phyloP scores from a whole-genome alignment of 306 rosid species.

The Fragaria ananassa region DNA sequence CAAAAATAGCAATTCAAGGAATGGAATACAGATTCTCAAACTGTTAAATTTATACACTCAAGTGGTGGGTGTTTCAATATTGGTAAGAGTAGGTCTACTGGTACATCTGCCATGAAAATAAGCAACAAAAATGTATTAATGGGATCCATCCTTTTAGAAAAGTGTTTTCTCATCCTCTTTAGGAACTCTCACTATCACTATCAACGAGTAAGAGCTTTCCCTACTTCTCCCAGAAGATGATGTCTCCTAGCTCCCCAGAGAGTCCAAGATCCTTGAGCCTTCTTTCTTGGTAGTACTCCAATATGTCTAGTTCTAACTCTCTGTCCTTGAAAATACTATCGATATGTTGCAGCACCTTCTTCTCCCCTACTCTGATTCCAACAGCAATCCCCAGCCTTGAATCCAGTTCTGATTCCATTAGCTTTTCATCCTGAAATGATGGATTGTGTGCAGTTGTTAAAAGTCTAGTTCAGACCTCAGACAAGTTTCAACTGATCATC shows the following conservation, averaged over 20 bases:
- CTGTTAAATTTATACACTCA: neutral
- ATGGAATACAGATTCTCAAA: neutral
- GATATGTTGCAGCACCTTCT: constrained; percentile 70
- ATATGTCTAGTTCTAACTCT: constrained; percentile 55
- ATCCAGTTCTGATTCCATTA: constrained; percentile 54
- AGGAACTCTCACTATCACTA: neutral
- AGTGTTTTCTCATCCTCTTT: neutral
- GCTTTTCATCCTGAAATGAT: constrained; percentile 63
- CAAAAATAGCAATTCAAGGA: neutral
- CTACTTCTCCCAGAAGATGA: constrained; percentile 68
- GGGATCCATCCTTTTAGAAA: neutral
- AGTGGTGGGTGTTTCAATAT: neutral
- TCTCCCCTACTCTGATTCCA: constrained; percentile 86
- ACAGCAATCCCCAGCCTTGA: constrained; percentile 76
- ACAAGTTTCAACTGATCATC: neutral
- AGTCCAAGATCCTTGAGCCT: constrained; percentile 97
- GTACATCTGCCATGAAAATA: neutral
- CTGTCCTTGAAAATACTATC: constrained; percentile 62
- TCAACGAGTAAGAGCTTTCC: neutral
- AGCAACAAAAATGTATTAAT: neutral
- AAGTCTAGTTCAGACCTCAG: neutral
- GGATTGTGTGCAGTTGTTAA: neutral
- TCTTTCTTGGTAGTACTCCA: constrained; percentile 88
- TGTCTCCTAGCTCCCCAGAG: constrained; percentile 82
- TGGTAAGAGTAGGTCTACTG: neutral